Base-by-base conservation (phyloP, 495 filamentous ascomycete species). In the Clohesyomyces aquaticus region DNA sequence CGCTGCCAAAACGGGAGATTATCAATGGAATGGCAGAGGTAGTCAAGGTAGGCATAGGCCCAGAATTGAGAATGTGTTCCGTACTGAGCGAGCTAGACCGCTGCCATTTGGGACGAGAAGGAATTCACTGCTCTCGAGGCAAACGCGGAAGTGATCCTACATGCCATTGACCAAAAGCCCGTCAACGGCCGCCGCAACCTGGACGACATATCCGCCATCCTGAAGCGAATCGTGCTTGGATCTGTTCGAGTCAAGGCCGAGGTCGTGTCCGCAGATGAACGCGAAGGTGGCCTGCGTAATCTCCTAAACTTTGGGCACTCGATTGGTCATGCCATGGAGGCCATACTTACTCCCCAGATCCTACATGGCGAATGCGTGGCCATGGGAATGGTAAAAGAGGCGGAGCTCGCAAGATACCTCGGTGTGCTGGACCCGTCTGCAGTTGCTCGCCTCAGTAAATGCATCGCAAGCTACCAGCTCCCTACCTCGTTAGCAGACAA, bases 21-120 rank as follows among this genome's bases (percentile, higher is more conserved):
- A 91, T 98, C 75, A 98, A 98, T 76, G 94, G 94, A 55, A 96
- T 98, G 91, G 94, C 93, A 52, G 94, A 98, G 78, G 93, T 98
- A 58, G 86, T 98, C 72, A 98, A 98, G 75, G 80, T 80, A 59
- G 55, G 66, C 4, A 54, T 18, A n/a, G 8, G 22, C n/a, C n/a
- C 9, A 35, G 6, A 11, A 16, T 16, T 64, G 4, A 9, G 50
- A 18, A n/a, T 9, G 14, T 29, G 41, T 32, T 11, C 22, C 35
- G 41, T 38, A 41, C 63, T 60, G 49, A 66, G 49, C 21, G 18
- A 41, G 26, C 32, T 64, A 84, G 85, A 98, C 94, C 19, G 94
- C 94, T 4, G 94, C 93, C 56, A 98, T 98, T 65, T 98, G 93
- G 82, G 83, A 96, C 69, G 90, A 93, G 73, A 77, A 81, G 14